phyloP scores from a whole-genome alignment of 306 rosid species.

The Glycine tomentella region DNA sequence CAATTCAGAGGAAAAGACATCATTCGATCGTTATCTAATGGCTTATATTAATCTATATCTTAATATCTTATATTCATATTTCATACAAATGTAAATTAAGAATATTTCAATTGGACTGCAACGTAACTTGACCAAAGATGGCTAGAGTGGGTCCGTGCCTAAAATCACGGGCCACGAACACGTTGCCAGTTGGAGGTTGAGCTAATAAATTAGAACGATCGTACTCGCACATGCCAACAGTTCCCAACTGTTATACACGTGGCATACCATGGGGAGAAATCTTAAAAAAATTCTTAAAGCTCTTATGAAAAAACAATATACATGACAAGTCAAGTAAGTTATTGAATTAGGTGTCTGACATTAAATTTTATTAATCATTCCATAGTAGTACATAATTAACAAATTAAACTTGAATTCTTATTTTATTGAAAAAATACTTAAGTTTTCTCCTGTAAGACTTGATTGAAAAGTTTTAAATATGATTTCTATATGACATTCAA shows the following conservation, averaged over 20 bases:
- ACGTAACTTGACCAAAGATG: not conserved
- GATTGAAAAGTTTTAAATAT: not conserved
- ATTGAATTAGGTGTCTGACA: not conserved
- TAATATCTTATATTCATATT: not conserved
- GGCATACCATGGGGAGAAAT: not conserved
- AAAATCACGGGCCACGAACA: constrained; percentile 8
- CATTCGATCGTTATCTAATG: not conserved
- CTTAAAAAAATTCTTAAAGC: not conserved
- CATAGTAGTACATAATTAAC: not conserved
- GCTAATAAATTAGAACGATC: not conserved
- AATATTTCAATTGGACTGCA: not conserved
- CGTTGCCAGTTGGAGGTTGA: not conserved
- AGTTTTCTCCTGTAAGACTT: not conserved
- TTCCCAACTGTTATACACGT: constrained; percentile 1
- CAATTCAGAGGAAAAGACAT: not conserved
- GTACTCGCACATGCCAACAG: not conserved
- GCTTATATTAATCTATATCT: not conserved
- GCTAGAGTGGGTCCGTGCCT: constrained; percentile 9
- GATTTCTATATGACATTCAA: not conserved
- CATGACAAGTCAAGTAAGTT: not conserved
- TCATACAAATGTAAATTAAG: not conserved
- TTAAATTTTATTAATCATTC: not conserved
- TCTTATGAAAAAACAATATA: not conserved
- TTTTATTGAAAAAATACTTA: not conserved
- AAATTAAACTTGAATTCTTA: not conserved